Percentiles rank a stretch among this genome's conserved stretches.
phyloP scores from a whole-genome alignment of 176 grass and related monocot species.

The Musa beccarii region DNA sequence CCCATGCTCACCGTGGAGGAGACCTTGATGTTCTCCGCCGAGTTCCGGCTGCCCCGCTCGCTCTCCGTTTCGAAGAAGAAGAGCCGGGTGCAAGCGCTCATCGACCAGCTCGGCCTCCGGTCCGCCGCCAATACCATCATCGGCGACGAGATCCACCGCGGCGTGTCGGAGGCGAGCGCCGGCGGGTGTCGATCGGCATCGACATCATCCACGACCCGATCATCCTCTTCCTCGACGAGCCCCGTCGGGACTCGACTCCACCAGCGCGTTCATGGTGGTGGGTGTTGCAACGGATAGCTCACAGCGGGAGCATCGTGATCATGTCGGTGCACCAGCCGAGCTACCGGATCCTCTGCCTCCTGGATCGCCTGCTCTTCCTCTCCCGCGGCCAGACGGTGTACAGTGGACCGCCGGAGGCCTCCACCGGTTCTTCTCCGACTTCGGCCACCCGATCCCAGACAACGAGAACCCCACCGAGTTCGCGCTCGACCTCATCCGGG shows the following conservation, averaged over 20 bases:
- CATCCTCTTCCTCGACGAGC: conserved; percentile 90
- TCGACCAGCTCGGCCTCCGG: conserved; percentile 80
- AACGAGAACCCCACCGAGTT: conserved; percentile 83
- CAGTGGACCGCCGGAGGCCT: conserved; percentile 42
- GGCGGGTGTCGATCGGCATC: conserved; percentile 71
- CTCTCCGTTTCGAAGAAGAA: conserved; percentile 65
- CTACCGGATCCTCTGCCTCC: conserved; percentile 62
- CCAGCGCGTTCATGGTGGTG: conserved; percentile 87
- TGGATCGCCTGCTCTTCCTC: conserved; percentile 69
- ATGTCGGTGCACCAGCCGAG: conserved; percentile 92
- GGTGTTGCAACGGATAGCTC: conserved; percentile 72
- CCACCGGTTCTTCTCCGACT: conserved; percentile 57
- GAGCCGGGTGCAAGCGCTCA: conserved; percentile 62
- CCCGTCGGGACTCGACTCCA: conserved; percentile 92
- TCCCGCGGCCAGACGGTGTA: conserved; percentile 60
- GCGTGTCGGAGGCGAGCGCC: conserved; percentile 78
- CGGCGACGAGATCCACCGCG: conserved; percentile 88
- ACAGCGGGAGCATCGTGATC: conserved; percentile 83
- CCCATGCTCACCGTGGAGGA: conserved; percentile 94
- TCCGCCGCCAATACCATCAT: conserved; percentile 70
- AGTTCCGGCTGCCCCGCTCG: conserved; percentile 77
- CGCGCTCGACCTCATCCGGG: conserved; percentile 70
- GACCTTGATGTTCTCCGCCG: conserved; percentile 83
- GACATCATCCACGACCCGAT: conserved; percentile 96
- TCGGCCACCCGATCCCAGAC: conserved; percentile 55